Evolutionary conservation across 768 basidiomycete genomes (phyloP).

Genomic region (Lactarius hengduanensis): DNA sequence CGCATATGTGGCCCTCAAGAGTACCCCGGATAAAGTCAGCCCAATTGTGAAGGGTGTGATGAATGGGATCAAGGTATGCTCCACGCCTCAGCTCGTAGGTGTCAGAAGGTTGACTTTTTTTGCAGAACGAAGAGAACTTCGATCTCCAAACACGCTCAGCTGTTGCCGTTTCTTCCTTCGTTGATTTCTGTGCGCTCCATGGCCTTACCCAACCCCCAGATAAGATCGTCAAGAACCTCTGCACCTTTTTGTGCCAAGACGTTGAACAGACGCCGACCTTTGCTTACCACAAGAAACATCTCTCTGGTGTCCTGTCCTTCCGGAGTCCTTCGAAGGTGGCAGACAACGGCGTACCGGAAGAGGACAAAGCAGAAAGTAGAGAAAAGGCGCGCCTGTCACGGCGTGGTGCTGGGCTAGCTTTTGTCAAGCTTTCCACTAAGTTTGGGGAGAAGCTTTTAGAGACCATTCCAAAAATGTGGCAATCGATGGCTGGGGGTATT

Average conservation of each 20-base stretch:
- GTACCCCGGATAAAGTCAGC: constrained; percentile 89
- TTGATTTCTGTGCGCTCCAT: constrained; percentile 76
- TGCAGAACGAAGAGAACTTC: constrained; percentile 80
- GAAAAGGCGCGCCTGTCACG: constrained; percentile 77
- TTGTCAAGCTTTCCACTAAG: constrained; percentile 68
- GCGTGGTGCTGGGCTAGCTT: constrained; percentile 82
- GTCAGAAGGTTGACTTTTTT: neutral
- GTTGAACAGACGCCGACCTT: constrained; percentile 88
- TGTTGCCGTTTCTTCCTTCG: constrained; percentile 79
- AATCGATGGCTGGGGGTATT: constrained; percentile 81
- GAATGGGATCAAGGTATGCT: constrained; percentile 88
- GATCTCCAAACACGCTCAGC: constrained; percentile 90
- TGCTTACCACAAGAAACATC: constrained; percentile 55
- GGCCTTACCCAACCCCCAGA: constrained; percentile 82
- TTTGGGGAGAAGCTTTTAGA: constrained; percentile 75
- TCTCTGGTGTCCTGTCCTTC: constrained; percentile 79
- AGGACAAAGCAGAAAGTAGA: constrained; percentile 45
- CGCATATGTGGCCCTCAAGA: constrained; percentile 83
- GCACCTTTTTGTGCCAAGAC: constrained; percentile 95
- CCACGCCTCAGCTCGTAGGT: neutral
- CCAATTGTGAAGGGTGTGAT: constrained; percentile 96
- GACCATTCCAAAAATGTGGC: constrained; percentile 92
- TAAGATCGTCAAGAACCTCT: constrained; percentile 96
- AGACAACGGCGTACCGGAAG: constrained; percentile 42
- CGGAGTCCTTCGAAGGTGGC: constrained; percentile 41